A percentile compares a stretch with the other conserved stretches of the same genome.
Conservation (phyloP, 1,284 basidiomycete species). For the Leccinum idahoense region DNA sequence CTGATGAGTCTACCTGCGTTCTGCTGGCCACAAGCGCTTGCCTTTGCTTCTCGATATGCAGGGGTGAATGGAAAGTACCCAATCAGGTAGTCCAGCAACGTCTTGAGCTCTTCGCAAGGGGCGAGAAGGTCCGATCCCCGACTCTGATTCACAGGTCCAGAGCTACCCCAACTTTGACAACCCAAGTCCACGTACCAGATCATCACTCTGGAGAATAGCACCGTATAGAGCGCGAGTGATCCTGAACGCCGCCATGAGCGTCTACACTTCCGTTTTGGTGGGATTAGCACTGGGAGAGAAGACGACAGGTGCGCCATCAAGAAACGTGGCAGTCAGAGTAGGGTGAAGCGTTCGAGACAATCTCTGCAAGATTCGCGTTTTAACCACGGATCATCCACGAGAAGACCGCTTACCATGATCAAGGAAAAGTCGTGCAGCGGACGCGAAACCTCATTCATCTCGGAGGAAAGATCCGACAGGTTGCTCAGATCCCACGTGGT, state of each 20-base stretch:
- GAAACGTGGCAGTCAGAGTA: conserved; percentile 73
- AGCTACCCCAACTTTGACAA: neutral
- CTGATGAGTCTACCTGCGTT: conserved; percentile 3
- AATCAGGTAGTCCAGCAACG: conserved; percentile 67
- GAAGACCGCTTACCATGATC: conserved; percentile 21
- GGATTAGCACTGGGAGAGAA: conserved; percentile 61
- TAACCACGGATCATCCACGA: conserved; percentile 11
- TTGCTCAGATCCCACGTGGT: conserved; percentile 21
- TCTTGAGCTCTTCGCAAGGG: conserved; percentile 44
- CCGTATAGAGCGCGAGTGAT: conserved; percentile 69
- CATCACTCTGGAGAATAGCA: conserved; percentile 40
- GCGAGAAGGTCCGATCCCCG: conserved; percentile 19
- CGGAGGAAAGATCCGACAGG: conserved; percentile 20
- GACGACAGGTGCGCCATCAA: conserved; percentile 79
- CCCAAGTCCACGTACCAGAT: conserved; percentile 21
- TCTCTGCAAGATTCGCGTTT: conserved; percentile 31
- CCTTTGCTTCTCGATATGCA: conserved; percentile 52
- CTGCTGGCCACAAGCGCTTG: conserved; percentile 21
- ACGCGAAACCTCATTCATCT: conserved; percentile 12
- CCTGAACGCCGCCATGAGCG: conserved; percentile 57
- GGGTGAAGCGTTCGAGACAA: conserved; percentile 61
- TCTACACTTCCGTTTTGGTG: conserved; percentile 56
- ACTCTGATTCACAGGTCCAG: conserved; percentile 12
- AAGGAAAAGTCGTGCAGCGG: conserved; percentile 14
- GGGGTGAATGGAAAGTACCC: conserved; percentile 79